Base-by-base conservation (phyloP, 306 rosid genomes). In the Vicia villosa region DNA sequence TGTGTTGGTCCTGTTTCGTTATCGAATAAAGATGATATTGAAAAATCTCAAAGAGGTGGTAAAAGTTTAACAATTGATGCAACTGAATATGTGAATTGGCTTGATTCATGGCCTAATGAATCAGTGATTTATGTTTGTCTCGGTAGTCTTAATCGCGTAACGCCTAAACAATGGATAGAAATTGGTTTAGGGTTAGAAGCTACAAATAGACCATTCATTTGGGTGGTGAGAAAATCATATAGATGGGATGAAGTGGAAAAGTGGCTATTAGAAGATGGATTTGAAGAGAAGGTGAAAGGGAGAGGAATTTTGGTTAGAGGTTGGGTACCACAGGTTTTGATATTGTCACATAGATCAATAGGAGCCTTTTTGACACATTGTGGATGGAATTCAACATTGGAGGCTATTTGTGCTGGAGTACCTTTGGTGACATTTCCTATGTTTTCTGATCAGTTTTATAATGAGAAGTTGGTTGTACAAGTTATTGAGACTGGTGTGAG, bases 1-100 rank as follows among this genome's bases (percentile, higher is more conserved):
- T 52, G 59, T 52, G 59, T 52, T 21, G 59, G 59, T 21, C 59
- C 59, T 21, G 59, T 52, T 21, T 52, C 59, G 2, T 52, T 50
- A 49, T 16, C 55, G 1, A 49, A 49, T 49, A 49, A 49, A 49
- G 13, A 49, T 49, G 55, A 49, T 49, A 6, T 16, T 16, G 55
- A 49, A 17, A 49, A 49, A 49, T 16, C 55, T 16, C 22, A 49
- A 49, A 16, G 55, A 16, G 55, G 55, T 16, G 19, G 55, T 49
- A 16, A 17, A 17, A 49, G 1, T 49, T 49, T 49, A 49, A 17
- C 38, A 7, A 34, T 17, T 8, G 5, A 49, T 49, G 22, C 22
- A 49, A 49, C 16, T 16, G 55, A 49, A 7, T 49, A 49, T 17
- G 12, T 49, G 10, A 49, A 17, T 4, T 49, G 55, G 55, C 55